Conservation (phyloP, 176 grass and related monocot genomes). For the Areca catechu region DNA sequence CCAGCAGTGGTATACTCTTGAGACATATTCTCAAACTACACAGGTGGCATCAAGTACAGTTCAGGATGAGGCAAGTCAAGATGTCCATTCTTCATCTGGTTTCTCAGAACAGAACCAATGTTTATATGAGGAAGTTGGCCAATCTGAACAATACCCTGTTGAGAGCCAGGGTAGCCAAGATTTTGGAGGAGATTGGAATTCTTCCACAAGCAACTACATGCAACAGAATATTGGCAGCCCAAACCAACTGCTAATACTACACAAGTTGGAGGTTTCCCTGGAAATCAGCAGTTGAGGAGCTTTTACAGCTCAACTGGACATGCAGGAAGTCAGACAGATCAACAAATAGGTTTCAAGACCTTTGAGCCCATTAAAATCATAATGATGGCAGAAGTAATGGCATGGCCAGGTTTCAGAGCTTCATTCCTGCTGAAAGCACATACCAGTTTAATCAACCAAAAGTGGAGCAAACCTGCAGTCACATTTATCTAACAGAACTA, state of each 20-base stretch:
- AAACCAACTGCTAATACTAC: constrained; percentile 33
- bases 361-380: constrained; percentile 2
- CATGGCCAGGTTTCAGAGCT: neutral
- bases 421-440: neutral
- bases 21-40: constrained; percentile 33
- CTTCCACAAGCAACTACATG: constrained; percentile 1
- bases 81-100: neutral
- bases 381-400: constrained; percentile 5
- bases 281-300: constrained; percentile 27
- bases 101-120: neutral
- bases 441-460: constrained; percentile 1
- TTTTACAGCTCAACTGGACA: constrained; percentile 29
- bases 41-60: constrained; percentile 24
- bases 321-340: neutral
- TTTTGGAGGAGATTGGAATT: constrained; percentile 1
- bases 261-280: constrained; percentile 27
- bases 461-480: neutral
- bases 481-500: neutral
- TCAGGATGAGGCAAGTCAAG: constrained; percentile 35
- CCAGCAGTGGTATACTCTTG: constrained; percentile 61
- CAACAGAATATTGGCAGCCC: constrained; percentile 23
- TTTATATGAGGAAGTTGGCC: neutral
- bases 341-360: neutral
- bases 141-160: neutral
- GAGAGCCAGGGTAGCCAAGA: neutral